phyloP scores from a whole-genome alignment of 371 early-diverging fungal genomes.

The Lichtheimia ornata region DNA sequence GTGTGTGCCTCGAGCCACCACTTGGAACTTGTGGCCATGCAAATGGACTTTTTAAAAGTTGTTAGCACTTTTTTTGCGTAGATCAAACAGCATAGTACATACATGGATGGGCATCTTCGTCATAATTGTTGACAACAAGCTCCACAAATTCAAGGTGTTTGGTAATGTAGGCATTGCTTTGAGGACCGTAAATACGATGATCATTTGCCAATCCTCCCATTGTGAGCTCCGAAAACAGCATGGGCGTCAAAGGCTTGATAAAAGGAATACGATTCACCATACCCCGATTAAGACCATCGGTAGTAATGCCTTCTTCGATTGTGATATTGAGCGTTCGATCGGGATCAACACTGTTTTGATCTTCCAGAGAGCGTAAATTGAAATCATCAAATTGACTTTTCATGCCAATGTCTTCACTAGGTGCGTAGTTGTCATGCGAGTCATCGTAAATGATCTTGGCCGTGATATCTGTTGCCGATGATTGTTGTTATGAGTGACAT shows the following conservation, averaged over 20 bases:
- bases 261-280: conserved; percentile 75
- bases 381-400: conserved; percentile 52
- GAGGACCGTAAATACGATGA: conserved; percentile 60
- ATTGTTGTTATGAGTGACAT: neutral
- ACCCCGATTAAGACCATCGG: conserved; percentile 75
- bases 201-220: conserved; percentile 53
- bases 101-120: conserved; percentile 66
- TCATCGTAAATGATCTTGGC: conserved; percentile 53
- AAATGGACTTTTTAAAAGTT: conserved; percentile 56
- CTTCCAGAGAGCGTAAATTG: conserved; percentile 39
- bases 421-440: conserved; percentile 31
- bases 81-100: conserved; percentile 13
- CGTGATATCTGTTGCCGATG: conserved; percentile 33
- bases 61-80: neutral
- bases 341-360: conserved; percentile 30
- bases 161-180: conserved; percentile 48
- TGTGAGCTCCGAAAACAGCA: conserved; percentile 62
- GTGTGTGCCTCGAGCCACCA: conserved; percentile 57
- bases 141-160: conserved; percentile 46
- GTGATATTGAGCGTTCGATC: conserved; percentile 51
- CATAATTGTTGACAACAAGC: conserved; percentile 65
- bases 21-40: conserved; percentile 82
- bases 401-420: conserved; percentile 27
- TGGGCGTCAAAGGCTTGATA: conserved; percentile 59
- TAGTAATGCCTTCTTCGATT: conserved; percentile 57